These are phyloP conservation scores for Akanthomyces uredinophilus DNA, from an alignment of 2,329 filamentous ascomycete species.

Conservation along the genomic window DNA sequence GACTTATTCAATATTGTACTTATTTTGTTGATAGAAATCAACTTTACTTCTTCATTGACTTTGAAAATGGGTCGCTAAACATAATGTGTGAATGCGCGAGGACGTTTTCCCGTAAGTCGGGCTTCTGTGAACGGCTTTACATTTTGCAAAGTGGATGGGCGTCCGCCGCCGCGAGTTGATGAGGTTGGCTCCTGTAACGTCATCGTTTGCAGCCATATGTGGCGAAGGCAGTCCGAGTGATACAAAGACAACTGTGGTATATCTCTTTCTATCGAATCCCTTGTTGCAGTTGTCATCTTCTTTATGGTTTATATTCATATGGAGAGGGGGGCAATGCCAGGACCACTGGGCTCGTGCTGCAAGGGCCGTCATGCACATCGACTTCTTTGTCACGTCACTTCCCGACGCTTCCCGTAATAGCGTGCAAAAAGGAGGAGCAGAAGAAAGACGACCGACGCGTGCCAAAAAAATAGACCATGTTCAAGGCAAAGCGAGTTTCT, in stretches of 20 bases:
- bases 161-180: too few species aligned
- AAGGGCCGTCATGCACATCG: neutral
- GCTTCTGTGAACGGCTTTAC: too few species aligned
- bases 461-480: neutral
- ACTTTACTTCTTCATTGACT: neutral
- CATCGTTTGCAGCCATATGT: neutral
- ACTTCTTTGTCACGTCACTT: neutral
- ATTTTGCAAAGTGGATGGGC: too few species aligned
- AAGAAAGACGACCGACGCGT: neutral
- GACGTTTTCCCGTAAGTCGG: too few species aligned
- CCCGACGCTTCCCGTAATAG: neutral
- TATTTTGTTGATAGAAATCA: conserved; percentile 7
- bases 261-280: neutral
- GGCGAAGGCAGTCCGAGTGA: neutral
- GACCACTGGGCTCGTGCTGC: neutral
- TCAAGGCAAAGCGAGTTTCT: neutral
- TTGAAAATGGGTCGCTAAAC: neutral
- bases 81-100: neutral
- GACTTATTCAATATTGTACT: conserved; percentile 8
- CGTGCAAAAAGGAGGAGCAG: neutral
- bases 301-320: neutral
- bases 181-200: too few species aligned
- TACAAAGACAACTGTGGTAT: neutral
- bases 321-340: neutral
- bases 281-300: neutral